Evolutionary conservation across 2,329 filamentous ascomycete genomes (phyloP), one percentile per base, ranked within the genome.

Genomic region (Apiospora hydei): DNA sequence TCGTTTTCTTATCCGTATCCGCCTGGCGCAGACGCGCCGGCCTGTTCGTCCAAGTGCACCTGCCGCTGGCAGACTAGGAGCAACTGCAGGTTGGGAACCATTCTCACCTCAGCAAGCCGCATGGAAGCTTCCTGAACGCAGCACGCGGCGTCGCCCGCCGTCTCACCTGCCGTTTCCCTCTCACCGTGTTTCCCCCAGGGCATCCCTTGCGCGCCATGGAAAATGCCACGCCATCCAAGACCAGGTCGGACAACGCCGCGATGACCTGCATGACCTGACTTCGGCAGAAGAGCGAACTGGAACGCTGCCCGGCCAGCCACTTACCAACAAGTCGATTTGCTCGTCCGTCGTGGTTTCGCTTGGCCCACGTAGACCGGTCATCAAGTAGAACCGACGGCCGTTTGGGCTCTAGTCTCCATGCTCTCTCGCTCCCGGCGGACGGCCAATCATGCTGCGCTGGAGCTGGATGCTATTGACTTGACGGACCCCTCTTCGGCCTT

Each of bases 51-150:
- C 10, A n/a, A 49, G 47, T 26, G 21, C 53, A 10, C 26, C 53
- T n/a, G n/a, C n/a, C 49, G 26, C n/a, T 10, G 49, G 10, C n/a
- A 1, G 49, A 30, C 11, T 24, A 26, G 49, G n/a, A 38, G 2
- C 30, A 38, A 38, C 53, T 38, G 53, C 16, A 61, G 30, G 16
- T 38, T 61, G 30, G 18, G 53, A 61, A 41, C 34, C 34, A 41
- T 64, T 64, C 57, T 64, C 57, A 64, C 34, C 57, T 41, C 57
- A 64, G n/a, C 57, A 41, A 64, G 57, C 57, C 18, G 21, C 34
- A 64, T 64, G 57, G 57, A 64, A 64, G 30, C 34, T 64, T 64
- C 30, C 57, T 64, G 57, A 64, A 64, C 11, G 57, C 30, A n/a
- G 57, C 57, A 64, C 30, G 57, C 18, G 18, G 30, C 21, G 53